Conservation (phyloP, 148 eudicot species). For the Limonium bicolor region DNA sequence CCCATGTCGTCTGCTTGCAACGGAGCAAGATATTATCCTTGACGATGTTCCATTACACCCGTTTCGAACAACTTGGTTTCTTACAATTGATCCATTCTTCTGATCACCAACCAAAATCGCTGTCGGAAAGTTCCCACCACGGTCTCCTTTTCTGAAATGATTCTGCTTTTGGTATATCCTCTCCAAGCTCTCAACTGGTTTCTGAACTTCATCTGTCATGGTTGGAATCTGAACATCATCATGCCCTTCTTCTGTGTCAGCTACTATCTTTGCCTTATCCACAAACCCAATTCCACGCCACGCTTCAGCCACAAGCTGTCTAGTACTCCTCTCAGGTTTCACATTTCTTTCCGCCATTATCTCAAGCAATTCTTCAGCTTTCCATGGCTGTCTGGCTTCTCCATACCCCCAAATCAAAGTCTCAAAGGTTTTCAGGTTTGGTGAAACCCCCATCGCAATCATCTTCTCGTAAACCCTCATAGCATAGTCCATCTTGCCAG, state of each 20-base stretch:
- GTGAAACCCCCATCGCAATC: constrained; percentile 36
- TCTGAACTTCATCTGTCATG: constrained; percentile 9
- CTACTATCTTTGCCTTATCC: constrained; percentile 31
- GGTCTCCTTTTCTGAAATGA: no score
- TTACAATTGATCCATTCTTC: no score
- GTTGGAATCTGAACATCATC: no score
- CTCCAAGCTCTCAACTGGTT: constrained; percentile 8
- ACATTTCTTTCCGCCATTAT: constrained; percentile 35
- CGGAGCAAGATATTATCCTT: no score
- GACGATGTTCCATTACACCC: no score
- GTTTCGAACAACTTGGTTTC: constrained; percentile 20
- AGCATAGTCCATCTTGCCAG: constrained; percentile 48
- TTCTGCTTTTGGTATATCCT: constrained; percentile 10
- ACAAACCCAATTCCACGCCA: constrained; percentile 35
- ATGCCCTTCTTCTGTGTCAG: neutral
- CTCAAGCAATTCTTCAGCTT: constrained; percentile 47
- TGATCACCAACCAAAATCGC: no score
- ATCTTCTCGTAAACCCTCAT: constrained; percentile 38
- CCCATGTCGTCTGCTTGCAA: no score
- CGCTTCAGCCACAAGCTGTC: constrained; percentile 33
- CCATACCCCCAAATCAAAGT: constrained; percentile 62
- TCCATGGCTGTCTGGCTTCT: constrained; percentile 65
- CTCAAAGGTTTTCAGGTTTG: constrained; percentile 68
- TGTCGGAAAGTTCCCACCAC: no score
- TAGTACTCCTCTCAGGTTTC: constrained; percentile 41